Conservation (phyloP, 2,329 filamentous ascomycete species). For the Diaporthe citri region DNA sequence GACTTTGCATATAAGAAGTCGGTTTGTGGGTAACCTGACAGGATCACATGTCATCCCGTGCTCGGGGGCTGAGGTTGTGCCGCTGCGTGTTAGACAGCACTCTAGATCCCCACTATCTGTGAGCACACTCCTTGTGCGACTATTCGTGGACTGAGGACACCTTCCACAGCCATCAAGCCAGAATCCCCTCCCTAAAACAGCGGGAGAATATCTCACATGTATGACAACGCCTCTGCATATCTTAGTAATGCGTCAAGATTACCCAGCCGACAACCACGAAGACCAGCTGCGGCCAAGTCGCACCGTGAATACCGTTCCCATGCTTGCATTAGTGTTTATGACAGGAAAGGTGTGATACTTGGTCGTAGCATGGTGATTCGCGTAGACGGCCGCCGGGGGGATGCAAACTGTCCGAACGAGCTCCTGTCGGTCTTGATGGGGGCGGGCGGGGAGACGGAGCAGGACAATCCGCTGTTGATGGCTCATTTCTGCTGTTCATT, state of each 20-base stretch:
- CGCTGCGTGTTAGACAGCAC: not conserved
- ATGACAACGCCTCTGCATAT: not conserved
- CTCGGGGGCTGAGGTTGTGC: not conserved
- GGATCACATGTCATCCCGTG: not conserved
- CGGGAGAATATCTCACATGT: not conserved
- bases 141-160: too few relatives aligned
- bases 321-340: conserved; percentile 4
- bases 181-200: not conserved
- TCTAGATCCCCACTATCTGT: too few relatives aligned
- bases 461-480: not conserved
- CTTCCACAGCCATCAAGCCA: not conserved
- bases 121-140: too few relatives aligned
- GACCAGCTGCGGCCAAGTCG: not conserved
- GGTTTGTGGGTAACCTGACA: not conserved
- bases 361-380: not conserved
- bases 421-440: not conserved
- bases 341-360: not conserved
- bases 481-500: not conserved
- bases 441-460: not conserved
- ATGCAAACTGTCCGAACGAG: not conserved
- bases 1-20: not conserved
- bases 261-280: not conserved
- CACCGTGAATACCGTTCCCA: not conserved
- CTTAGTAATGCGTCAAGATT: too few relatives aligned
- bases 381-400: not conserved